These are phyloP conservation scores for Hydnomerulius pinastri DNA, from an alignment of 768 basidiomycete genomes.

Conservation along the genomic window DNA sequence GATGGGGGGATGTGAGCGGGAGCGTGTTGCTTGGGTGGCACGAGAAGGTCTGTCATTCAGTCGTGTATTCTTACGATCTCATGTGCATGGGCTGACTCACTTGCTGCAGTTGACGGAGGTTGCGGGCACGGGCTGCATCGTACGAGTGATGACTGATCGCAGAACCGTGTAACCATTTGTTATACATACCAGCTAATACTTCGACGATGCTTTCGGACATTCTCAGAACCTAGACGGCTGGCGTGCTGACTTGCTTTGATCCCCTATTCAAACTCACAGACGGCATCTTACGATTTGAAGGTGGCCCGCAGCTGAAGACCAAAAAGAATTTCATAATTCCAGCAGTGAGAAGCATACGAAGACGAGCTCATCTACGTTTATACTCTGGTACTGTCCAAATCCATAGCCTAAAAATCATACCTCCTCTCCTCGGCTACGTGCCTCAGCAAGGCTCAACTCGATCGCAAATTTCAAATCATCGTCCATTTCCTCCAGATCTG, in stretches of 20 bases:
- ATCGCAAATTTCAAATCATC: conserved; percentile 66
- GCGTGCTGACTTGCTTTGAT: too few species aligned
- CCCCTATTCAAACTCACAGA: too few species aligned
- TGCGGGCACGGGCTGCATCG: conserved; percentile 94
- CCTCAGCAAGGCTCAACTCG: conserved; percentile 69
- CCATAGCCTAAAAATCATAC: too few species aligned
- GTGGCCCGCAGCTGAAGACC: too few species aligned
- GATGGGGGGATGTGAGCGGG: conserved; percentile 61
- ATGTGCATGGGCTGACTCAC: conserved; percentile 2
- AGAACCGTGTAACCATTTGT: conserved; percentile 51
- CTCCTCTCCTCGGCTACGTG: conserved; percentile 10
- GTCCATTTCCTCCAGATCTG: conserved; percentile 47
- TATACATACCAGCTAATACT: background rate
- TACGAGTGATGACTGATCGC: conserved; percentile 78
- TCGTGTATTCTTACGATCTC: background rate
- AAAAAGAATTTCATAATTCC: too few species aligned
- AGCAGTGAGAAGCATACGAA: too few species aligned
- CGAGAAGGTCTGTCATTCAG: conserved; percentile 71
- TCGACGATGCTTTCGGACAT: too few species aligned
- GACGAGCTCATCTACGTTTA: too few species aligned
- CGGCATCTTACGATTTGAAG: too few species aligned
- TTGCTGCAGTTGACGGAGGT: conserved; percentile 79
- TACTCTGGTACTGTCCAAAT: too few species aligned
- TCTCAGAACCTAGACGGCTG: too few species aligned
- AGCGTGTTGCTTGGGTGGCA: conserved; percentile 84